phyloP scores from a whole-genome alignment of 2,329 filamentous ascomycete species.

The Penicillium sp. region DNA sequence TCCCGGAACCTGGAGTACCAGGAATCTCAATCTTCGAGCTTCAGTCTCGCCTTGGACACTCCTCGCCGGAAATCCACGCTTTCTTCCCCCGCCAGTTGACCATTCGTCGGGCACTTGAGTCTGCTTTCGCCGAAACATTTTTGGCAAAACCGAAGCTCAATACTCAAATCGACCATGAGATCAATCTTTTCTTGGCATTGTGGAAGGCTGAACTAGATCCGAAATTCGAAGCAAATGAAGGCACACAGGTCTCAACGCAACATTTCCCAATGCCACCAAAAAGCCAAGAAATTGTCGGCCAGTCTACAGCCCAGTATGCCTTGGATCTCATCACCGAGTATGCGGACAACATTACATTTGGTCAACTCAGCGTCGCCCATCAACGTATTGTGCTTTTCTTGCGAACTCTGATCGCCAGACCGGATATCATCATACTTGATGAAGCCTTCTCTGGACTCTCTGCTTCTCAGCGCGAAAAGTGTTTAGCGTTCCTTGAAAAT shows the following conservation, averaged over 20 bases:
- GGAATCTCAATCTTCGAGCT: slow-evolving; percentile 92
- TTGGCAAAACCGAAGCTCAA: slow-evolving; percentile 68
- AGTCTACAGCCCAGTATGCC: too few relatives aligned
- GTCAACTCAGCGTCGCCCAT: slow-evolving; percentile 50
- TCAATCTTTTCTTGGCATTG: slow-evolving; percentile 71
- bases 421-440: slow-evolving; percentile 81
- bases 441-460: slow-evolving; percentile 89
- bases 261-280: slow-evolving; percentile 22
- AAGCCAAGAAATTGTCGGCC: not conserved
- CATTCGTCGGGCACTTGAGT: slow-evolving; percentile 74
- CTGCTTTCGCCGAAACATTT: slow-evolving; percentile 89
- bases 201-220: slow-evolving; percentile 80
- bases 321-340: slow-evolving; percentile 50
- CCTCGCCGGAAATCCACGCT: slow-evolving; percentile 88
- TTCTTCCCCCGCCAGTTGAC: slow-evolving; percentile 82
- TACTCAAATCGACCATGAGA: slow-evolving; percentile 55
- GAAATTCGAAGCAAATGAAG: slow-evolving; percentile 21
- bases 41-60: slow-evolving; percentile 85
- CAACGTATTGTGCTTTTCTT: slow-evolving; percentile 87
- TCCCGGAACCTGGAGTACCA: slow-evolving; percentile 69
- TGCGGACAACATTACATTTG: slow-evolving; percentile 77
- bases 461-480: slow-evolving; percentile 78
- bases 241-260: slow-evolving; percentile 15
- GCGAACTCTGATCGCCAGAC: slow-evolving; percentile 75
- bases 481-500: slow-evolving; percentile 73